Evolutionary conservation across 2,329 filamentous ascomycete species (phyloP), one percentile per base, ranked within the genome.

Genomic region (Phymatotrichopsis omnivora): DNA sequence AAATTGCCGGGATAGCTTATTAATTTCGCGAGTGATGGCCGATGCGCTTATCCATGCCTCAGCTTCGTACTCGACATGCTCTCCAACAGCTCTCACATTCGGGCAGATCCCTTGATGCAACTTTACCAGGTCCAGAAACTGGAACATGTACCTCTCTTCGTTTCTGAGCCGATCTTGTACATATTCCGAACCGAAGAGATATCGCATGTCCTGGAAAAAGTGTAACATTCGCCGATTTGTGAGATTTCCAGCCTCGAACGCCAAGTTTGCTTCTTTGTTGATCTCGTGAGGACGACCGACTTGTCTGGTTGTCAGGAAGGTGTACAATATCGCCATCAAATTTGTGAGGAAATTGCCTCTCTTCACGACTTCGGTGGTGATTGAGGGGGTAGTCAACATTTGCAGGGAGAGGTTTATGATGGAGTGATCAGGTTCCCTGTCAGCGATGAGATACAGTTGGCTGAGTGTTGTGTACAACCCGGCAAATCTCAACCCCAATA

Each of bases 1-100:
- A 47, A 96, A 81, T 58, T 91, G 82, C 52, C 87, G 75, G 60
- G 89, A 94, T 28, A 96, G 74, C 42, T 85, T 78, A 61, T 96
- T 96, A 62, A 98, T 89, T 62, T 98, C 89, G 39, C 89, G 76
- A 38, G 91, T 95, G 47, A 98, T 83, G 39, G 96, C 72, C 5
- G 87, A 94, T 3, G 91, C 89, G 47, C 85, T 93, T 42, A 98
- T 96, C 91, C 91, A 98, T 16, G 85, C 83, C 65, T 98, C 93
- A 2, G 87, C 93, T 64, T 98, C 91, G 60, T 96, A 98, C 63
- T 98, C 93, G 24, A 98, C 84, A 62, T 98, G 91, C 60, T 96
- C 91, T 12, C 87, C 86, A 17, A 95, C 76, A 2, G 89, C 91
- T 51, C 93, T 76, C 34, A 87, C 72, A 58, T 96, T 98, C 1